Conservation (phyloP, 2,329 filamentous ascomycete species). For the Triangularia verruculosa region DNA sequence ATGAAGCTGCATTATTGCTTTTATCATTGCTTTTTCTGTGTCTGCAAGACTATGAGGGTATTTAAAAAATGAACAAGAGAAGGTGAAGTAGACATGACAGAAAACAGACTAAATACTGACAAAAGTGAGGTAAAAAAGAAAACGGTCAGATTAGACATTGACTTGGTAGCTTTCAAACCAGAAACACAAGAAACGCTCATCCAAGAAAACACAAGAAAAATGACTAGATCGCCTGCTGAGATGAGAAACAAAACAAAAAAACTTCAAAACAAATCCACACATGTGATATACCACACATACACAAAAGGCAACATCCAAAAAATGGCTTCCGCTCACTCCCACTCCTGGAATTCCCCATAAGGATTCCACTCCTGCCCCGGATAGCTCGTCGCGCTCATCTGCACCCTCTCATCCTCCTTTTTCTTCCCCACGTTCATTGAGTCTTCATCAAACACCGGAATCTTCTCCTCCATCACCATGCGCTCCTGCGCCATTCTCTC, state of each 20-base stretch:
- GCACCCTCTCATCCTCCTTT: slow-evolving; percentile 45
- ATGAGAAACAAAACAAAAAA: not conserved
- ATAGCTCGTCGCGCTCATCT: slow-evolving; percentile 66
- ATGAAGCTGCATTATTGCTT: not conserved
- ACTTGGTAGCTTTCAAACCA: slow-evolving; percentile 1
- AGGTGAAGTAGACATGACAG: not conserved
- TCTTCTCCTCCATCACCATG: slow-evolving; percentile 48
- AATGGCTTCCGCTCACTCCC: slow-evolving; percentile 15
- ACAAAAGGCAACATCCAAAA: not conserved
- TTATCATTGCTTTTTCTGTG: not conserved
- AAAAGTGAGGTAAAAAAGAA: not conserved
- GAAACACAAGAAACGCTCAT: not conserved
- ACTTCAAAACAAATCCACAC: not conserved
- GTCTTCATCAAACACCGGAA: slow-evolving; percentile 39
- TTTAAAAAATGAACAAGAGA: not conserved
- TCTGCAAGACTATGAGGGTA: not conserved
- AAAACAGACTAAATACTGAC: not conserved
- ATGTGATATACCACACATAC: not conserved
- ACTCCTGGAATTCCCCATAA: slow-evolving; percentile 38
- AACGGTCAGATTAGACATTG: not conserved
- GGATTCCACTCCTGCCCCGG: slow-evolving; percentile 70
- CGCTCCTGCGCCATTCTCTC: slow-evolving; percentile 18
- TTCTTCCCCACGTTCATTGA: slow-evolving; percentile 35
- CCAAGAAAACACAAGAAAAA: not conserved
- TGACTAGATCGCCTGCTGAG: not conserved